These are phyloP conservation scores for Beauveria rudraprayagi DNA, from an alignment of 2,329 filamentous ascomycete genomes.

Conservation along the genomic window DNA sequence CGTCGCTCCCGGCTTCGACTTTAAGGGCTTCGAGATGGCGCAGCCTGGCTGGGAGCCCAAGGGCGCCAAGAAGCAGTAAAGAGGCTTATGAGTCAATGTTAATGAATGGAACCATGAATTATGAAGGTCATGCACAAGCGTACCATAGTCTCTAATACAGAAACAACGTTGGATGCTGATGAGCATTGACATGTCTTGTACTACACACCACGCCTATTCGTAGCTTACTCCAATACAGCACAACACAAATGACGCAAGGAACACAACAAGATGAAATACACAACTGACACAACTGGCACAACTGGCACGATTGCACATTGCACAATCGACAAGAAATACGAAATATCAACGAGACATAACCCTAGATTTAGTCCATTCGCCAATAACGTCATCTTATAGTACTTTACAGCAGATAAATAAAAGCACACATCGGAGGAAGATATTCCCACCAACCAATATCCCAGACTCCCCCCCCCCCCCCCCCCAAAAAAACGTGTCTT, in stretches of 20 bases:
- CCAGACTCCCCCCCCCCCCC: not conserved
- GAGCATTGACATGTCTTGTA: not conserved
- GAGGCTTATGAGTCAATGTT: not conserved
- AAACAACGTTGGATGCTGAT: not conserved
- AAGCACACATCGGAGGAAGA: not conserved
- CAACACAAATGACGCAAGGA: too few relatives aligned
- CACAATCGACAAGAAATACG: too few relatives aligned
- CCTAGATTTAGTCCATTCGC: not conserved
- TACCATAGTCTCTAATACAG: not conserved
- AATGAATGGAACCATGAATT: not conserved
- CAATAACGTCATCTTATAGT: not conserved
- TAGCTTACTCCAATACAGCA: too few relatives aligned
- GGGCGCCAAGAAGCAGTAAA: not conserved
- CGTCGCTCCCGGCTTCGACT: constrained; percentile 21
- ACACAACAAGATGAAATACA: too few relatives aligned
- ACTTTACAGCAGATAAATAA: not conserved
- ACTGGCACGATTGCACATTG: too few relatives aligned
- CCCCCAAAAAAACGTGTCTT: not conserved
- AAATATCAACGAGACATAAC: too few relatives aligned
- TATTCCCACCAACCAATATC: not conserved
- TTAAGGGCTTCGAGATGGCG: constrained; percentile 24
- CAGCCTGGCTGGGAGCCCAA: constrained; percentile 24
- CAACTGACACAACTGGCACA: too few relatives aligned
- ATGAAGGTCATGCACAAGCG: not conserved
- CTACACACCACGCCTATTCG: not conserved